Evolutionary conservation across 805 yeast genomes (phyloP).

Genomic region (Naumovozyma baii): DNA sequence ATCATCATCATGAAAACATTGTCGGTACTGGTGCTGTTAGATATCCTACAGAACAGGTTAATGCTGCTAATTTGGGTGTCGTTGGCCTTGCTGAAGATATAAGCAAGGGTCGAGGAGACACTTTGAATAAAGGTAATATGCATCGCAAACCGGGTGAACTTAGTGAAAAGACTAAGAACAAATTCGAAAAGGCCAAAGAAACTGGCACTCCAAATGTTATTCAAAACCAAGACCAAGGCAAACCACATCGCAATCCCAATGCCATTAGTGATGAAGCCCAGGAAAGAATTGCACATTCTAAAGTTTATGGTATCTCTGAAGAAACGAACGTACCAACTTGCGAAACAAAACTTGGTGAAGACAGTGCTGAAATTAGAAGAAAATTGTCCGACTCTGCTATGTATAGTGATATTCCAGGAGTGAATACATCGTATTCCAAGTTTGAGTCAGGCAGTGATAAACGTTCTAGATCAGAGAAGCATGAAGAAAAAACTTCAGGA

Average conservation of each 20-base stretch:
- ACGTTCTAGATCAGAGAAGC: too few species aligned
- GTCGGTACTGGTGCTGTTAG: not conserved
- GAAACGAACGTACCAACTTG: not conserved
- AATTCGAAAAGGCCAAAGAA: too few species aligned
- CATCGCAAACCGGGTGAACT: too few species aligned
- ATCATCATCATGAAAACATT: not conserved
- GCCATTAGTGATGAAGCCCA: not conserved
- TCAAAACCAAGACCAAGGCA: too few species aligned
- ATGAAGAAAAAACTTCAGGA: too few species aligned
- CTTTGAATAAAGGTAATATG: too few species aligned
- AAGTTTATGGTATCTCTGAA: not conserved
- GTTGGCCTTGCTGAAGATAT: not conserved
- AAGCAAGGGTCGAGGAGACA: not conserved
- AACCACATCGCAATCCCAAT: too few species aligned
- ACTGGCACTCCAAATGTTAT: too few species aligned
- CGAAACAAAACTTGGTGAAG: not conserved
- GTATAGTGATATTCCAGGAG: constrained; percentile 1
- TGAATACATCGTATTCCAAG: constrained; percentile 1
- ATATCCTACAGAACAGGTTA: not conserved
- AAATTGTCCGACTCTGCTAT: constrained; percentile 4
- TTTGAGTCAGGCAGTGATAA: too few species aligned
- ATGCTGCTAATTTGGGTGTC: not conserved
- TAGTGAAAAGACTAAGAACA: too few species aligned
- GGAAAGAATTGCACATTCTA: not conserved
- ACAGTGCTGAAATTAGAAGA: not conserved